Conservation (phyloP, 2,329 filamentous ascomycete species). For the Immersiporthe knoxdaviesiana region DNA sequence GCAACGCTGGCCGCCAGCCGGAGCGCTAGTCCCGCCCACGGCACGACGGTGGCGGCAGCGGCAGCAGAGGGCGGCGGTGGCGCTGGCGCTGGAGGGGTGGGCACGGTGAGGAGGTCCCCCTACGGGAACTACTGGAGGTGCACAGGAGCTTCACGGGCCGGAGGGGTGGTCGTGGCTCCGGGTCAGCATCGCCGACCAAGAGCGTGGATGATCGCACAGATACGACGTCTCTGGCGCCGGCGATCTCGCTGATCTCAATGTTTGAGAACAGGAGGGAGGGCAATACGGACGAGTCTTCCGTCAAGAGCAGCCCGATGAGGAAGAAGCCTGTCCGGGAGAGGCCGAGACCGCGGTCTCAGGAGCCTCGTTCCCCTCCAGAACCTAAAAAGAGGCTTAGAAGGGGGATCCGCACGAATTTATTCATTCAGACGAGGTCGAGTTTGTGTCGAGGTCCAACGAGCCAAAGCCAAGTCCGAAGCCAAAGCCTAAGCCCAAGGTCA, state of each 20-base stretch:
- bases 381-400: conserved; percentile 36
- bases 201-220: conserved; percentile 49
- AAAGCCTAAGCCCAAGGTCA: conserved; percentile 32
- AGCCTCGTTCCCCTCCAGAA: conserved; percentile 32
- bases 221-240: conserved; percentile 62
- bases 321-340: conserved; percentile 18
- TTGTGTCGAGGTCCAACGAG: conserved; percentile 4
- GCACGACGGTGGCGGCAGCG: conserved; percentile 34
- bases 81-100: not conserved
- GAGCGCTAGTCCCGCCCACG: conserved; percentile 56
- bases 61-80: conserved; percentile 10
- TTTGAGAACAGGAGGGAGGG: conserved; percentile 58
- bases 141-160: conserved; percentile 29
- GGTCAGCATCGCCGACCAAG: conserved; percentile 36
- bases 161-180: conserved; percentile 34
- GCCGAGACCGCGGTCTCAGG: conserved; percentile 31
- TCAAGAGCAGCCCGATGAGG: conserved; percentile 37
- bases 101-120: conserved; percentile 33
- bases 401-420: conserved; percentile 26
- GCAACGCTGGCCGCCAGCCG: conserved; percentile 65
- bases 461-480: conserved; percentile 36
- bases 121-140: conserved; percentile 24
- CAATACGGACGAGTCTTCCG: conserved; percentile 40
- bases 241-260: conserved; percentile 67
- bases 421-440: conserved; percentile 3